These are phyloP conservation scores for Talaromyces sp. DNA, from an alignment of 2,329 filamentous ascomycete species.

Conservation along the genomic window DNA sequence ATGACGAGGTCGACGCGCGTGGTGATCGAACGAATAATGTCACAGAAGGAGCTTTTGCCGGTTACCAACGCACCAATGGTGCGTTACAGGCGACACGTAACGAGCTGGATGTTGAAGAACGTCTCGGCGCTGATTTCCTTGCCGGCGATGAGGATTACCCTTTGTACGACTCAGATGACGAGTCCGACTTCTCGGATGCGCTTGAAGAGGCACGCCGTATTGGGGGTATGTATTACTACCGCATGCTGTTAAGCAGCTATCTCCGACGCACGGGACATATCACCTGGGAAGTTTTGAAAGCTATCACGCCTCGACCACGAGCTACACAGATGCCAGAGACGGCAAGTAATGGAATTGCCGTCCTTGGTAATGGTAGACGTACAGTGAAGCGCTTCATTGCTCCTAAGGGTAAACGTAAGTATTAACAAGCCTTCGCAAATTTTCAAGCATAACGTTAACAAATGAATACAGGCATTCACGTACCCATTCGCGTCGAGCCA, in stretches of 20 bases:
- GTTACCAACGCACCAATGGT: conserved; percentile 35
- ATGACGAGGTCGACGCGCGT: conserved; percentile 53
- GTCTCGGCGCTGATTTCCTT: conserved; percentile 62
- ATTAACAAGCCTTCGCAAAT: neutral
- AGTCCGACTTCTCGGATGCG: conserved; percentile 69
- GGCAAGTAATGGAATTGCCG: conserved; percentile 34
- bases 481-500: conserved; percentile 90
- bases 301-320: conserved; percentile 54
- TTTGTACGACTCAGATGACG: conserved; percentile 86
- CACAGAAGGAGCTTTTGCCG: neutral
- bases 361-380: conserved; percentile 40
- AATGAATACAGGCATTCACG: conserved; percentile 68
- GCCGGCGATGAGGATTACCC: conserved; percentile 68
- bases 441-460: neutral
- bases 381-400: conserved; percentile 55
- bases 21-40: neutral
- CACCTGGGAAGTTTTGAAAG: conserved; percentile 46
- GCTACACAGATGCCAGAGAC: conserved; percentile 39
- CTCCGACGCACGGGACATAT: conserved; percentile 48
- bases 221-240: conserved; percentile 73
- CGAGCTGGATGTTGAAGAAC: conserved; percentile 73
- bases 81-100: conserved; percentile 47
- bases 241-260: conserved; percentile 54
- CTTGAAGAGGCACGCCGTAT: conserved; percentile 73
- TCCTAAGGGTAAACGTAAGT: conserved; percentile 53